Conservation (phyloP, 257 asterid species). For the Agastache rugosa region DNA sequence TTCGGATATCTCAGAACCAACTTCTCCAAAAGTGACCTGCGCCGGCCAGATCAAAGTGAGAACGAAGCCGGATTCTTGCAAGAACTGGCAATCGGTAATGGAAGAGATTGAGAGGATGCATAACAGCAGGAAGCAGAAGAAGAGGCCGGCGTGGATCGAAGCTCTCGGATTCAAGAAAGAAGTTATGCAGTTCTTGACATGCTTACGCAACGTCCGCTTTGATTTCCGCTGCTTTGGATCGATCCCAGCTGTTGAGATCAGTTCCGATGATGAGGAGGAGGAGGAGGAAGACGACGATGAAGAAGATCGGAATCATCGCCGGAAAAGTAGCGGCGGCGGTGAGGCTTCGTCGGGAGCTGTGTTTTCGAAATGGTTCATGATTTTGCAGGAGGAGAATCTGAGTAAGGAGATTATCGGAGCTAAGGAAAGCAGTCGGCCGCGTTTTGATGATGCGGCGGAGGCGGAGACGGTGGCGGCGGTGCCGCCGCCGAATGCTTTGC, state of each 20-base stretch:
- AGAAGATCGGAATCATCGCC: not conserved
- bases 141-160: conserved; percentile 59
- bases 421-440: conserved; percentile 21
- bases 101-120: conserved; percentile 89
- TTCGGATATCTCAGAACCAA: conserved; percentile 70
- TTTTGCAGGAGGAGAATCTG: conserved; percentile 60
- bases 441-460: not conserved
- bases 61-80: conserved; percentile 62
- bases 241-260: conserved; percentile 53
- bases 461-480: not conserved
- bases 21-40: conserved; percentile 87
- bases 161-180: conserved; percentile 80
- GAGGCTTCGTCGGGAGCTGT: conserved; percentile 51
- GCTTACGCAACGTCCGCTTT: conserved; percentile 64
- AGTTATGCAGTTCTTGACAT: conserved; percentile 77
- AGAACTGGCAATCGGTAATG: conserved; percentile 92
- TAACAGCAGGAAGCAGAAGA: conserved; percentile 53
- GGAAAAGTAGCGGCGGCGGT: not conserved
- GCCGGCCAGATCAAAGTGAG: conserved; percentile 85
- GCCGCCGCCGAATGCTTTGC: conserved; percentile 68
- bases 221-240: conserved; percentile 87
- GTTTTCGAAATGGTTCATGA: conserved; percentile 89
- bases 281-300: conserved; percentile 41
- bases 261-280: conserved; percentile 69
- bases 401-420: conserved; percentile 14